Base-by-base conservation (phyloP, 306 rosid genomes). In the Castanea mollissima region DNA sequence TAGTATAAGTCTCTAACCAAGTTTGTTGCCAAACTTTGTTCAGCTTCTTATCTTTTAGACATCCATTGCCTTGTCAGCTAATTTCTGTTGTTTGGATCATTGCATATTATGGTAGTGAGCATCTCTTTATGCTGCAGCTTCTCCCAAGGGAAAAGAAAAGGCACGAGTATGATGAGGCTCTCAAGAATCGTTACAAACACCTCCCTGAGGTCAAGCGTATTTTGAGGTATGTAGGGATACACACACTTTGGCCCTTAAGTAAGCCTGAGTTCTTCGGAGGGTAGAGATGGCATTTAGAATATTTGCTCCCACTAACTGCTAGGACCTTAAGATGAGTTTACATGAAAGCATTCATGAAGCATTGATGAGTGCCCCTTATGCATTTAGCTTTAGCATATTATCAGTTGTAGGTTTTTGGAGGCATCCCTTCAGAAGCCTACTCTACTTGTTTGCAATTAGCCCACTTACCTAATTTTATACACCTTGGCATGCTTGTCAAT, bases 181-280 rank as follows among this genome's bases (percentile, higher is more conserved):
- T 95, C 75, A 95, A 90, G 90, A 90, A 88, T 46, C 98, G 97
- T 75, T 91, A 89, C 83, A 91, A 78, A 80, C 96, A 90, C 83
- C 98, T 95, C 73, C 90, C 97, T 5, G 99, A 95, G 78, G 86
- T 95, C 75, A 91, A 82, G 69, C 95, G 99, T 41, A 95, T 95
- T 57, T 86, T 86, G 82, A 90, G 97, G 97, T 89, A 78, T 46
- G 74, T 76, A 64, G 34, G 55, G 71, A 63, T 79, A 44, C 73
- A 51, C 27, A 74, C 74, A 72, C 7, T 78, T 41, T 13, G 44
- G 5, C 34, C 29, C 80, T 58, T 67, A 3, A 49, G 9, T 67
- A 67, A 46, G 21, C 71, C 14, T 3, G 44, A 25, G 44, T 31
- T 64, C 46, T 64, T 31, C 20, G 1, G 31, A 31, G 41, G 41